Evolutionary conservation across 352 stramenopile species (phyloP), one percentile per base, ranked within the genome.

Genomic region (Discostella stelligera): DNA sequence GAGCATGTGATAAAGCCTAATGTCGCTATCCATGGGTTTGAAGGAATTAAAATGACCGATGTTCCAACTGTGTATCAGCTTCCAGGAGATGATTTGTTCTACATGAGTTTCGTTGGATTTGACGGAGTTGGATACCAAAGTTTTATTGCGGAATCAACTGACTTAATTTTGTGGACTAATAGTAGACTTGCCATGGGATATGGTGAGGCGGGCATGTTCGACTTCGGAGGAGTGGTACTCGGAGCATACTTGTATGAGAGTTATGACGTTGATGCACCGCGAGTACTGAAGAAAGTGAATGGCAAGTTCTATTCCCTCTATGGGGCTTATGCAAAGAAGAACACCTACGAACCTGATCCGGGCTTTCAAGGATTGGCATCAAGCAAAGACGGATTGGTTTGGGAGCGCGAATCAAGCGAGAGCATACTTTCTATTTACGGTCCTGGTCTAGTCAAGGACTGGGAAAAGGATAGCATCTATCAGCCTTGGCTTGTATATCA

Each of bases 81-180:
- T 46, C 76, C 70, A 23, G 69, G 58, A 61, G 48, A 82, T 20
- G 64, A 69, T 5, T 68, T 60, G 16, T 83, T 68, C 27, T 83
- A 83, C 53, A 83, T 83, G 70, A 72, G 55, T 49, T 83, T 83
- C 27, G 50, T 83, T 39, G 76, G 76, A 0, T 83, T 80, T 32
- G 71, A 83, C 61, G 76, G 71, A 16, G 44, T 46, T 53, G 58
- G 64, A 41, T 83, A 83, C 13, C 76, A 73, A 61, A 66, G 61
- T n/a, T 83, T 83, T 32, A 27, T 80, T 20, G 75, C 68, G 8
- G 64, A 83, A 73, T 76, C 62, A 46, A 65, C 13, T 71, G 75
- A 83, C 54, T 71, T 83, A 11, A 3, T 83, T 6, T n/a, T 48
- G 2, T 83, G 75, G 75, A 66, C 41, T 14, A 69, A 68, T 3